phyloP scores from a whole-genome alignment of 768 basidiomycete genomes.

The Termitomyces sp. region DNA sequence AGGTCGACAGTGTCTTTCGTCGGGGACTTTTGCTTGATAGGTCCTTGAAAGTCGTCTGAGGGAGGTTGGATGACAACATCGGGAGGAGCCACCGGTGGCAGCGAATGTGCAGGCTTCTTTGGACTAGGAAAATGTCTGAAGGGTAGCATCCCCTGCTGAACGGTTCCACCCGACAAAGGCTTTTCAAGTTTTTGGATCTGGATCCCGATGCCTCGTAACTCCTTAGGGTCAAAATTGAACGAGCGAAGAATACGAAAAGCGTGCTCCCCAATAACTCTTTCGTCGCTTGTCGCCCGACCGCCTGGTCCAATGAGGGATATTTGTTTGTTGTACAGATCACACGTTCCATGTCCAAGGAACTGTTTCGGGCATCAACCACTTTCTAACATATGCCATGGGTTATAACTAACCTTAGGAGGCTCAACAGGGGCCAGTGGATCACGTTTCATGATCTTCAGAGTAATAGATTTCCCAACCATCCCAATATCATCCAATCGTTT shows the following conservation, averaged over 20 bases:
- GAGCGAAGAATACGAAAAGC: slow-evolving; percentile 71
- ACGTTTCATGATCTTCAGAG: slow-evolving; percentile 86
- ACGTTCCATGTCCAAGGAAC: slow-evolving; percentile 91
- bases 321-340: slow-evolving; percentile 79
- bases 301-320: slow-evolving; percentile 49
- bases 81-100: slow-evolving; percentile 3
- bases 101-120: slow-evolving; percentile 10
- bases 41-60: slow-evolving; percentile 8
- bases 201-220: slow-evolving; percentile 89
- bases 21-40: slow-evolving; percentile 5
- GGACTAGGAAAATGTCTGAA: slow-evolving; percentile 34
- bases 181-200: slow-evolving; percentile 87
- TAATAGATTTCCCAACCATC: slow-evolving; percentile 70
- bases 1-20: slow-evolving; percentile 32
- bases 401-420: slow-evolving; percentile 68
- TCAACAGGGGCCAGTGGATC: slow-evolving; percentile 84
- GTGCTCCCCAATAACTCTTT: slow-evolving; percentile 63
- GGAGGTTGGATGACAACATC: slow-evolving; percentile 15
- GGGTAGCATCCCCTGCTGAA: slow-evolving; percentile 51
- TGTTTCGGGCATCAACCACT: slow-evolving; percentile 20
- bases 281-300: slow-evolving; percentile 70
- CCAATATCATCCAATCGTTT: slow-evolving; percentile 61
- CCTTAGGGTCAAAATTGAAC: slow-evolving; percentile 75
- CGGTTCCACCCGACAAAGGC: slow-evolving; percentile 21
- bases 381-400: not conserved